Percentiles rank a stretch among this genome's conserved stretches.
Evolutionary conservation across 345 rosid species (phyloP).

Genomic region (Salix koriyanagi): DNA sequence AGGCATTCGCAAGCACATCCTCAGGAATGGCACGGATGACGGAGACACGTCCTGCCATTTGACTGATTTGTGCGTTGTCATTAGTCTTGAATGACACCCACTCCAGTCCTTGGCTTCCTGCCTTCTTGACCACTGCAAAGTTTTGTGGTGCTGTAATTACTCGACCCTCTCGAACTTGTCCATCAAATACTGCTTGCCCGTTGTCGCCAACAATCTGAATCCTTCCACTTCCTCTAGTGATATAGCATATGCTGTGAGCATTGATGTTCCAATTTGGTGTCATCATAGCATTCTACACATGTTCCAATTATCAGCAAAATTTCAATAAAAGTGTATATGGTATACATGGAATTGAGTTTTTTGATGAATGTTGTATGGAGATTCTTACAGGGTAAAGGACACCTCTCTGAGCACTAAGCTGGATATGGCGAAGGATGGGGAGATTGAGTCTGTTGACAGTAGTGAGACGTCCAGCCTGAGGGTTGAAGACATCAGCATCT

Average conservation of each 20-base stretch:
- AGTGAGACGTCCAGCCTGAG: slow-evolving; percentile 57
- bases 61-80: slow-evolving; percentile 19
- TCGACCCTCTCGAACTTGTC: slow-evolving; percentile 26
- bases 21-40: slow-evolving; percentile 21
- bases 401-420: slow-evolving; percentile 54
- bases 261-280: slow-evolving; percentile 35
- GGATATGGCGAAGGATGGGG: slow-evolving; percentile 44
- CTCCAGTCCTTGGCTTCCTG: slow-evolving; percentile 26
- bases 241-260: slow-evolving; percentile 35
- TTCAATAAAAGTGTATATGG: no score
- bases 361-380: neutral
- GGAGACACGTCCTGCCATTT: slow-evolving; percentile 28
- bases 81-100: slow-evolving; percentile 38
- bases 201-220: slow-evolving; percentile 28
- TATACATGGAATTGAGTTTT: neutral
- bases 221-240: slow-evolving; percentile 27
- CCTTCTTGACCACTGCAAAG: slow-evolving; percentile 30
- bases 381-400: slow-evolving; percentile 34
- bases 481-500: slow-evolving; percentile 49
- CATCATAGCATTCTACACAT: slow-evolving; percentile 30
- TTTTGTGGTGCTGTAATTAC: slow-evolving; percentile 33
- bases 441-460: slow-evolving; percentile 47
- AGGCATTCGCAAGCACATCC: slow-evolving; percentile 32
- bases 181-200: slow-evolving; percentile 28
- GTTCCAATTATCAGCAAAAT: neutral